phyloP scores from a whole-genome alignment of 2,329 filamentous ascomycete genomes.

The Aspergillus fijiensis region DNA sequence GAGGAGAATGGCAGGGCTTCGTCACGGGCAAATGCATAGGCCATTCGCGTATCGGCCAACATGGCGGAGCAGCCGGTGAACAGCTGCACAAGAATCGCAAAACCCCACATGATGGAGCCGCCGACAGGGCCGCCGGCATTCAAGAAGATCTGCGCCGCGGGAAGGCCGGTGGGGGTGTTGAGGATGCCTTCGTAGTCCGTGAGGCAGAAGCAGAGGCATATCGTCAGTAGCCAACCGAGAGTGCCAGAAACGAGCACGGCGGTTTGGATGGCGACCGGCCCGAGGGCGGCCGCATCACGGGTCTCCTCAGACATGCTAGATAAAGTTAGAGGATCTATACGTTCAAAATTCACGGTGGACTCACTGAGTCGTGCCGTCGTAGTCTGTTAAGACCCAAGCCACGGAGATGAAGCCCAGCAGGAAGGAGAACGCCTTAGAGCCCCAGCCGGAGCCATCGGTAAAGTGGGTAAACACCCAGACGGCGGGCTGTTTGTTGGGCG shows the following conservation, averaged over 20 bases:
- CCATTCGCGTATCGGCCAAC: conserved; percentile 63
- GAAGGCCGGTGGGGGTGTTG: conserved; percentile 58
- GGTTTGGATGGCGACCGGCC: conserved; percentile 59
- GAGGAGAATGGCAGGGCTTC: conserved; percentile 60
- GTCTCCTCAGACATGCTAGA: conserved; percentile 65
- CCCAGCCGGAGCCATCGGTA: conserved; percentile 63
- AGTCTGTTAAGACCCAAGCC: conserved; percentile 64
- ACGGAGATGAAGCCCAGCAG: conserved; percentile 54
- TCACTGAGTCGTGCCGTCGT: conserved; percentile 65
- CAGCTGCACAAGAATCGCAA: conserved; percentile 63
- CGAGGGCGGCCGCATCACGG: conserved; percentile 61
- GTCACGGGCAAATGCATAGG: conserved; percentile 61
- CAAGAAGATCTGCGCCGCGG: conserved; percentile 60
- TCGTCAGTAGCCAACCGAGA: conserved; percentile 62
- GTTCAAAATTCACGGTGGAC: conserved; percentile 18
- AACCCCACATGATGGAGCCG: conserved; percentile 62
- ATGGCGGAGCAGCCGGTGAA: conserved; percentile 65
- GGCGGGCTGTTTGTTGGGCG: conserved; percentile 58
- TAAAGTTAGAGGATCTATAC: not conserved
- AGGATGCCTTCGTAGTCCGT: conserved; percentile 59
- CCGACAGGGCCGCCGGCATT: conserved; percentile 59
- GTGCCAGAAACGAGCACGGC: conserved; percentile 61
- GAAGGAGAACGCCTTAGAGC: conserved; percentile 61
- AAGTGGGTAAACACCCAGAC: conserved; percentile 63
- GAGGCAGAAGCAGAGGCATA: conserved; percentile 64